Evolutionary conservation across 805 yeast genomes (phyloP).

Genomic region (Nakazawaea sp.): DNA sequence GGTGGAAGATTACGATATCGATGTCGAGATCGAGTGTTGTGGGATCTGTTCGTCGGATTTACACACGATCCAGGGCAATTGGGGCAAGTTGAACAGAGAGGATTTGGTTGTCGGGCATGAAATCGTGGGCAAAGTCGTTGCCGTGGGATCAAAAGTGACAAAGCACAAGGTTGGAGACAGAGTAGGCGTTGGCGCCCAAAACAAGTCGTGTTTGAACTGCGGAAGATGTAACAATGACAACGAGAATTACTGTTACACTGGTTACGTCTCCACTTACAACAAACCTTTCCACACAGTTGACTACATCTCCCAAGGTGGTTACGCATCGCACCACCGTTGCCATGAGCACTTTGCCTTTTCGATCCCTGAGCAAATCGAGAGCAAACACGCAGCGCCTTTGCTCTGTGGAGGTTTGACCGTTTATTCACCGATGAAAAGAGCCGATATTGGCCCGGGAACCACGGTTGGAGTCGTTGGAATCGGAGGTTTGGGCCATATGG

Average conservation of each 20-base stretch:
- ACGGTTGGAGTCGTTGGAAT: slow-evolving; percentile 49
- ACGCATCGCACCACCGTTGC: slow-evolving; percentile 39
- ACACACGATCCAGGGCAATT: slow-evolving; percentile 33
- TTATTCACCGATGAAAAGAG: slow-evolving; percentile 36
- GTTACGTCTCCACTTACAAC: slow-evolving; percentile 45
- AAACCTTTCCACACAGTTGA: slow-evolving; percentile 36
- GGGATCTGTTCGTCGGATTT: slow-evolving; percentile 48
- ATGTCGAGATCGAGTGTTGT: slow-evolving; percentile 37
- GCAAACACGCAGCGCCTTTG: slow-evolving; percentile 42
- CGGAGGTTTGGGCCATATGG: slow-evolving; percentile 55
- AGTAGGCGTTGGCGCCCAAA: slow-evolving; percentile 45
- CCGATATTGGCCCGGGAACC: slow-evolving; percentile 41
- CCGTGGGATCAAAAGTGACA: slow-evolving; percentile 30
- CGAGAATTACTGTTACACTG: slow-evolving; percentile 40
- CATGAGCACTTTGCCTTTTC: slow-evolving; percentile 38
- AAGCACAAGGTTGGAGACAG: slow-evolving; percentile 37
- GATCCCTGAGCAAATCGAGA: slow-evolving; percentile 38
- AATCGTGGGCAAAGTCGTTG: slow-evolving; percentile 34
- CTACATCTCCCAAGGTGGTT: slow-evolving; percentile 40
- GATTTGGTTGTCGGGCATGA: slow-evolving; percentile 36
- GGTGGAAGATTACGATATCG: slow-evolving; percentile 27
- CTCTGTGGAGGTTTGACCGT: slow-evolving; percentile 53
- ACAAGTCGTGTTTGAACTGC: slow-evolving; percentile 32
- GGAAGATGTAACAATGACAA: slow-evolving; percentile 27
- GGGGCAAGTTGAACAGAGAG: slow-evolving; percentile 23